Conservation (phyloP, 371 early-diverging fungal genomes). For the Lichtheimia corymbifera region DNA sequence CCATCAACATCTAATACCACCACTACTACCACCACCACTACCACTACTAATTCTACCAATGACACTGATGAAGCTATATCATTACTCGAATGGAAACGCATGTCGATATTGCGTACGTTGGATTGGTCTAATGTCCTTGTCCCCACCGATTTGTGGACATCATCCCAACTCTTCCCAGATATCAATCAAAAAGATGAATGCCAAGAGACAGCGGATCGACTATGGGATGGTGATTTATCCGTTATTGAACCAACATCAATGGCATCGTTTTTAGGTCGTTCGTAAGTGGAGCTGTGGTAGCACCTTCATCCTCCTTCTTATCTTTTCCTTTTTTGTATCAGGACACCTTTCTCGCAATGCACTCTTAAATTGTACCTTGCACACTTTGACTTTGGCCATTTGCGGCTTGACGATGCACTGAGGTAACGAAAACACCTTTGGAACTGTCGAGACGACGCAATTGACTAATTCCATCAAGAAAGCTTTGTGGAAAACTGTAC, state of each 20-base stretch:
- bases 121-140: slow-evolving; percentile 21
- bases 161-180: slow-evolving; percentile 18
- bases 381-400: slow-evolving; percentile 68
- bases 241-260: slow-evolving; percentile 20
- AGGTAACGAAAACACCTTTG: slow-evolving; percentile 32
- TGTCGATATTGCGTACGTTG: slow-evolving; percentile 20
- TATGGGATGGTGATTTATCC: slow-evolving; percentile 31
- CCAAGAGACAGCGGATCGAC: slow-evolving; percentile 11
- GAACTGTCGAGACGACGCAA: background rate
- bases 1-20: background rate
- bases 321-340: slow-evolving; percentile 6
- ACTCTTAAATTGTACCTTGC: slow-evolving; percentile 69
- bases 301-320: background rate
- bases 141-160: slow-evolving; percentile 15
- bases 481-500: slow-evolving; percentile 73
- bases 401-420: slow-evolving; percentile 78
- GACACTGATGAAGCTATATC: slow-evolving; percentile 10
- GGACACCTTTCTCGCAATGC: slow-evolving; percentile 41
- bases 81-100: slow-evolving; percentile 33
- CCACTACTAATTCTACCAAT: background rate
- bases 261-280: slow-evolving; percentile 36
- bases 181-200: slow-evolving; percentile 17
- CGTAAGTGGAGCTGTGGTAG: slow-evolving; percentile 10
- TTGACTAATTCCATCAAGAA: slow-evolving; percentile 23
- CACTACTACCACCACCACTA: background rate